A percentile compares a stretch with the other conserved stretches of the same genome.
phyloP scores from a whole-genome alignment of 2,329 filamentous ascomycete species.

The Epicoccum nigrum region DNA sequence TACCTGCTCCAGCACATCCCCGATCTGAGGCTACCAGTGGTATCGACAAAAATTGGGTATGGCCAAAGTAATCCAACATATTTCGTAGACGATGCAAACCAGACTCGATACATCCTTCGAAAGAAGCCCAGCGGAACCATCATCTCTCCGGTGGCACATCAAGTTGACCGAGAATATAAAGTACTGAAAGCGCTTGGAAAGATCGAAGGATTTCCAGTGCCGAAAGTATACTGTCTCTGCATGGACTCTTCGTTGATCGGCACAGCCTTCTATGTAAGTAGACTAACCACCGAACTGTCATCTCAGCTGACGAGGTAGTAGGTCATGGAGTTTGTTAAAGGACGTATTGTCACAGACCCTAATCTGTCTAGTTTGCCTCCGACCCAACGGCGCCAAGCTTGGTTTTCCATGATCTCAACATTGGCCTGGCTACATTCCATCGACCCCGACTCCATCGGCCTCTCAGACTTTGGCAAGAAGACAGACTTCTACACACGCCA shows the following conservation, averaged over 20 bases:
- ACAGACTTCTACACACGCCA: constrained; percentile 84
- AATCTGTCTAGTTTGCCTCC: constrained; percentile 72
- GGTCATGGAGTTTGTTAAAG: constrained; percentile 93
- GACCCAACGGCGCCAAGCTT: constrained; percentile 61
- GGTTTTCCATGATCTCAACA: constrained; percentile 68
- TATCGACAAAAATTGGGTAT: constrained; percentile 77
- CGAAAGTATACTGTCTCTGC: constrained; percentile 81
- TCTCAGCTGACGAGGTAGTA: constrained; percentile 3
- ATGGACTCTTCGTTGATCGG: constrained; percentile 79
- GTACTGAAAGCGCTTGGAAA: constrained; percentile 79
- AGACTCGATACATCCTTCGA: constrained; percentile 79
- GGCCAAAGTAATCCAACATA: constrained; percentile 98
- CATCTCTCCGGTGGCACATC: constrained; percentile 89
- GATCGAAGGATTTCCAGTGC: constrained; percentile 82
- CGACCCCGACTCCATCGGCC: constrained; percentile 67
- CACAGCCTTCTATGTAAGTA: constrained; percentile 76
- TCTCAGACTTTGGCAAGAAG: constrained; percentile 74
- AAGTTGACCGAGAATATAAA: constrained; percentile 91
- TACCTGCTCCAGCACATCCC: constrained; percentile 40
- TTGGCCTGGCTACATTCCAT: constrained; percentile 85
- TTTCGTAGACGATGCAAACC: constrained; percentile 72
- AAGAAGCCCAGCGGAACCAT: constrained; percentile 95
- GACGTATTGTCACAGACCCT: constrained; percentile 89
- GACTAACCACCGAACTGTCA: neutral
- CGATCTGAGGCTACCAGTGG: constrained; percentile 31